A percentile compares a stretch with the other conserved stretches of the same genome.
phyloP scores from a whole-genome alignment of 2,329 filamentous ascomycete genomes.

The Aspergillus caelatus region DNA sequence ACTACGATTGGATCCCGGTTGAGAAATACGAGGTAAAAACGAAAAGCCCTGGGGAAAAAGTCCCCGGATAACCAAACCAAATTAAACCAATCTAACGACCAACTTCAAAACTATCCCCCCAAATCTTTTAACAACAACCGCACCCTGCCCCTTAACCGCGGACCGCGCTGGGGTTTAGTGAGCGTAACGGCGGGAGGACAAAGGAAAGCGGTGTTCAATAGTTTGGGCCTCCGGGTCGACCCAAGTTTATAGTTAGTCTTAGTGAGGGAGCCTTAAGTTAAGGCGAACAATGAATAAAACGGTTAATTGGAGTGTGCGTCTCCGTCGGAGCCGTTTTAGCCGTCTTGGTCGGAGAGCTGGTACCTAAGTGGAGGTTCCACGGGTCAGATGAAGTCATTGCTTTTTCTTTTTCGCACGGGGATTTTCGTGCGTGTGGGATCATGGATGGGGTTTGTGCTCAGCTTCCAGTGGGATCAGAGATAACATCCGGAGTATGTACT shows the following conservation, averaged over 20 bases:
- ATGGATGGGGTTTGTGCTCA: background rate
- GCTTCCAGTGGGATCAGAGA: too few relatives aligned
- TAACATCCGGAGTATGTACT: too few relatives aligned
- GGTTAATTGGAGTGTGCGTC: background rate
- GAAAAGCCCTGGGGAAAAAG: background rate
- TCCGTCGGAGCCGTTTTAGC: constrained; percentile 1
- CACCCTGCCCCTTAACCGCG: background rate
- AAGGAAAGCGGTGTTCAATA: background rate
- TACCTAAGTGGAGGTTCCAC: background rate
- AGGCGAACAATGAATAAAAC: background rate
- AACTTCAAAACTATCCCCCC: too few relatives aligned
- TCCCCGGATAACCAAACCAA: too few relatives aligned
- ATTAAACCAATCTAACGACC: too few relatives aligned
- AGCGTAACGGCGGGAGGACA: background rate
- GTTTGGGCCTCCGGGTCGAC: background rate
- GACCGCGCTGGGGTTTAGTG: background rate
- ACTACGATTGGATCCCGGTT: background rate
- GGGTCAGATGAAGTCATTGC: background rate
- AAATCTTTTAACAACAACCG: too few relatives aligned
- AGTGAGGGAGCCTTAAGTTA: background rate
- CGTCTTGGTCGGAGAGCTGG: background rate
- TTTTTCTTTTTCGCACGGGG: background rate
- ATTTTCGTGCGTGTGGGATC: background rate
- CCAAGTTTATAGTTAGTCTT: background rate
- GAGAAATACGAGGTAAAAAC: background rate